Evolutionary conservation across 768 basidiomycete genomes (phyloP).

Genomic region (Pulveroboletus sp.): DNA sequence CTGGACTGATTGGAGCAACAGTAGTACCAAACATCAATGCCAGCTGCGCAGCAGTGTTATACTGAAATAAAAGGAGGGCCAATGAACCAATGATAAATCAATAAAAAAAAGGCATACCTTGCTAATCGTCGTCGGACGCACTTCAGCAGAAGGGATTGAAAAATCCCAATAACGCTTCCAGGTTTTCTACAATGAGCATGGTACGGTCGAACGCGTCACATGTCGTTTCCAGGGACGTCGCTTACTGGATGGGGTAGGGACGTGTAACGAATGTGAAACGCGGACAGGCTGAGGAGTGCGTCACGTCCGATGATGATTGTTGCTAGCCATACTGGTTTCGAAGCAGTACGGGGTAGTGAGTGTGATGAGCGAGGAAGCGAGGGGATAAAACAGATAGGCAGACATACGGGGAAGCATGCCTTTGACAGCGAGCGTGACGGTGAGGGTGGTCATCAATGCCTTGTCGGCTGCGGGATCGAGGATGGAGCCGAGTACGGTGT

Average conservation of each 20-base stretch:
- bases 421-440: slow-evolving; percentile 79
- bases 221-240: background rate
- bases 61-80: slow-evolving; percentile 37
- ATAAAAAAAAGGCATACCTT: slow-evolving; percentile 49
- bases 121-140: slow-evolving; percentile 90
- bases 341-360: background rate
- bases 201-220: background rate
- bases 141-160: slow-evolving; percentile 92
- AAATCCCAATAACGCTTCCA: slow-evolving; percentile 94
- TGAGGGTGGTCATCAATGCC: slow-evolving; percentile 89
- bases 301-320: slow-evolving; percentile 88
- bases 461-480: slow-evolving; percentile 99
- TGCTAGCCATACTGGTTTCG: slow-evolving; percentile 71
- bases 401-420: slow-evolving; percentile 77
- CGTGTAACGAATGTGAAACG: slow-evolving; percentile 91
- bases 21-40: slow-evolving; percentile 89
- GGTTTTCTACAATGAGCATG: slow-evolving; percentile 85
- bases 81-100: background rate
- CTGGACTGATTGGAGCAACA: slow-evolving; percentile 72
- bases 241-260: slow-evolving; percentile 81
- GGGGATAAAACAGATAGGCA: background rate
- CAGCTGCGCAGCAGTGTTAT: slow-evolving; percentile 92
- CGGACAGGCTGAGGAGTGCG: slow-evolving; percentile 78
- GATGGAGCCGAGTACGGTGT: slow-evolving; percentile 90
- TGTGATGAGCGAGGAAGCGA: background rate